phyloP scores from a whole-genome alignment of 1,284 basidiomycete species.

The Cutaneotrichosporon sp. region DNA sequence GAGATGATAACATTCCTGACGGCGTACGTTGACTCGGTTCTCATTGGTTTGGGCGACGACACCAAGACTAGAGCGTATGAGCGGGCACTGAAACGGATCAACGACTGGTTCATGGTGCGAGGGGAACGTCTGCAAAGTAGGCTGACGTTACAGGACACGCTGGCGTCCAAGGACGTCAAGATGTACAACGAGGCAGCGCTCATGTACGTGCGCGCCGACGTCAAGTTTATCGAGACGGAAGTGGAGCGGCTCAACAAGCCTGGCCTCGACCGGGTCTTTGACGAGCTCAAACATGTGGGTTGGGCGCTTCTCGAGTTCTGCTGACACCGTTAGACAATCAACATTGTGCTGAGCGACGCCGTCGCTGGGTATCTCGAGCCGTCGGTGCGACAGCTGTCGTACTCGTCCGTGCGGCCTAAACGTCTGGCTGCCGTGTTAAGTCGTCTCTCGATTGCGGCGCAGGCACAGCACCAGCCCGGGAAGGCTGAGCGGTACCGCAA shows the following conservation, averaged over 20 bases:
- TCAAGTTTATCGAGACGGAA: conserved; percentile 77
- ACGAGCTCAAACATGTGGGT: conserved; percentile 72
- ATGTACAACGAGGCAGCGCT: conserved; percentile 84
- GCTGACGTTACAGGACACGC: conserved; percentile 28
- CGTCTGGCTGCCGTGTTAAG: conserved; percentile 69
- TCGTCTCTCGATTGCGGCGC: conserved; percentile 58
- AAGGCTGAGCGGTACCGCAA: conserved; percentile 63
- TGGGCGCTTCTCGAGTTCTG: background rate
- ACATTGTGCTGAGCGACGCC: conserved; percentile 66
- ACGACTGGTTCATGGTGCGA: conserved; percentile 70
- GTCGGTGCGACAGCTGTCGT: conserved; percentile 65
- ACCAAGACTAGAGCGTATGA: conserved; percentile 86
- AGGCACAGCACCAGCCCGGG: conserved; percentile 30
- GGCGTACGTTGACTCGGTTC: conserved; percentile 89
- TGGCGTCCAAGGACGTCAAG: conserved; percentile 55
- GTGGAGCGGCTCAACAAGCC: conserved; percentile 65
- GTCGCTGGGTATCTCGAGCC: conserved; percentile 76
- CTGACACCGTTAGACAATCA: conserved; percentile 40
- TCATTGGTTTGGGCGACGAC: conserved; percentile 64
- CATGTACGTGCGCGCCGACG: conserved; percentile 72
- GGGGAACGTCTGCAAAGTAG: too few species aligned
- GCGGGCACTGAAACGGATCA: conserved; percentile 77
- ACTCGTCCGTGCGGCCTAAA: conserved; percentile 65
- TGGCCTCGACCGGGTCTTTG: conserved; percentile 68
- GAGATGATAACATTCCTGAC: conserved; percentile 95